A percentile compares a stretch with the other conserved stretches of the same genome.
These are phyloP conservation scores for Anisogramma anomala DNA, from an alignment of 2,329 filamentous ascomycete genomes.

Conservation along the genomic window DNA sequence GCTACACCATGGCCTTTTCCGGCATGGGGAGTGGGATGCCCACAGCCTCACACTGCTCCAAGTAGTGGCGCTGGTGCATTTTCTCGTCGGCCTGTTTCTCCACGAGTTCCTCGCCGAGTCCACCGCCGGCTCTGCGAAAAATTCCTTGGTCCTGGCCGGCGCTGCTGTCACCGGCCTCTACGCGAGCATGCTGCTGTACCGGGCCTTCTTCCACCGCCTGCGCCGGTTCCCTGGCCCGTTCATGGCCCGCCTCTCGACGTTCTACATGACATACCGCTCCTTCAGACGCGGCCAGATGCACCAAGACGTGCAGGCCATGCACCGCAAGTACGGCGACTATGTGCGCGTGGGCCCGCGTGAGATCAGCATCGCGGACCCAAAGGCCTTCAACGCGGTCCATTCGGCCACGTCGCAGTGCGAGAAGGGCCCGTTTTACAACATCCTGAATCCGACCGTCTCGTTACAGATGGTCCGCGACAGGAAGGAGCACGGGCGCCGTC, in stretches of 20 bases:
- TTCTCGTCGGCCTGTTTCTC: neutral
- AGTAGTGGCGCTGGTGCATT: neutral
- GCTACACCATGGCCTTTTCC: slow-evolving; percentile 3
- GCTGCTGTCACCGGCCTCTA: slow-evolving; percentile 12
- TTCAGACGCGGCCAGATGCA: slow-evolving; percentile 17
- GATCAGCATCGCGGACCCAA: slow-evolving; percentile 22
- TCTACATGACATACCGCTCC: slow-evolving; percentile 15
- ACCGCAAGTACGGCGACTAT: slow-evolving; percentile 16
- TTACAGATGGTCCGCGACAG: slow-evolving; percentile 23
- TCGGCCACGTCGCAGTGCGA: slow-evolving; percentile 20
- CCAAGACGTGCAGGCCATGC: slow-evolving; percentile 17
- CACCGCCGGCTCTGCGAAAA: neutral
- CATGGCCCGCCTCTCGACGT: slow-evolving; percentile 14
- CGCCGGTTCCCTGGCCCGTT: slow-evolving; percentile 1
- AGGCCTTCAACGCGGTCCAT: slow-evolving; percentile 21
- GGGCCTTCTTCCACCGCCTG: slow-evolving; percentile 16
- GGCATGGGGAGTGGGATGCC: slow-evolving; percentile 7
- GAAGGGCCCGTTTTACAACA: slow-evolving; percentile 26
- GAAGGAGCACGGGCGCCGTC: slow-evolving; percentile 21
- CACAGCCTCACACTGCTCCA: slow-evolving; percentile 10
- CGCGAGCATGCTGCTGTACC: slow-evolving; percentile 17
- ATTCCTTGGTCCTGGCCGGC: neutral
- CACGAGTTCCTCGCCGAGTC: neutral
- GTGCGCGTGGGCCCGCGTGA: slow-evolving; percentile 21
- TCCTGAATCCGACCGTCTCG: slow-evolving; percentile 20